Evolutionary conservation across 2,329 filamentous ascomycete genomes (phyloP).

Genomic region (Ascochyta koolunga): DNA sequence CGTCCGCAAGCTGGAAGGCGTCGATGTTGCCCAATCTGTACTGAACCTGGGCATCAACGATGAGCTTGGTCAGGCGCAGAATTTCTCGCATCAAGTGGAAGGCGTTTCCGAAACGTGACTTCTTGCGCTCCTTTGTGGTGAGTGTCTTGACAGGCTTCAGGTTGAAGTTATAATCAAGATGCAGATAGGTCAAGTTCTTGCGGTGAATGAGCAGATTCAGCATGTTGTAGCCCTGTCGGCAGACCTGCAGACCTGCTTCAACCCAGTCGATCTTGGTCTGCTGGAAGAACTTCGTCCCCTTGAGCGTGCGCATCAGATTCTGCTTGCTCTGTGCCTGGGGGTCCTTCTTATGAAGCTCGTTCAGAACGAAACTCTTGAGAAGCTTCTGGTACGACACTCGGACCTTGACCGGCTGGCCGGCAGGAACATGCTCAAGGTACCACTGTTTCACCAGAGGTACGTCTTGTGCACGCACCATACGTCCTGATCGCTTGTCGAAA

Average conservation of each 20-base stretch:
- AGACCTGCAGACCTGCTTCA: slow-evolving; percentile 96
- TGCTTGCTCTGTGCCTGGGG: slow-evolving; percentile 97
- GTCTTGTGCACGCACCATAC: slow-evolving; percentile 96
- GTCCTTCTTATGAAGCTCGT: slow-evolving; percentile 94
- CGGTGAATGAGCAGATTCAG: slow-evolving; percentile 95
- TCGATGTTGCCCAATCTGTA: slow-evolving; percentile 98
- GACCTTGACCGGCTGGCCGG: slow-evolving; percentile 92
- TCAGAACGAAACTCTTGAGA: slow-evolving; percentile 93
- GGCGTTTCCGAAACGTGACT: slow-evolving; percentile 97
- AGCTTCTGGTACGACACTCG: slow-evolving; percentile 98
- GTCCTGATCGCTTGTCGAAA: slow-evolving; percentile 90
- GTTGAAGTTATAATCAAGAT: slow-evolving; percentile 99
- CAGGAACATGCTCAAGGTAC: slow-evolving; percentile 95
- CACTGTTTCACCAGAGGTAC: slow-evolving; percentile 97
- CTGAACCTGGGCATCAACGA: slow-evolving; percentile 97
- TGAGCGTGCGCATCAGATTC: slow-evolving; percentile 84
- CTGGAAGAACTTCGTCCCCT: slow-evolving; percentile 98
- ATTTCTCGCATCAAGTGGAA: slow-evolving; percentile 99
- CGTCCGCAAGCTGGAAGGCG: slow-evolving; percentile 96
- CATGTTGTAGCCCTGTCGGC: slow-evolving; percentile 99
- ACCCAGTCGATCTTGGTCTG: slow-evolving; percentile 99
- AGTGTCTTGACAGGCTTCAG: slow-evolving; percentile 98
- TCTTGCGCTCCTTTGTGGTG: slow-evolving; percentile 98
- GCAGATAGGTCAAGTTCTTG: slow-evolving; percentile 97
- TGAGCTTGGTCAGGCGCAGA: slow-evolving; percentile 90